Conservation (phyloP, 768 basidiomycete species). For the Mycena maculata region DNA sequence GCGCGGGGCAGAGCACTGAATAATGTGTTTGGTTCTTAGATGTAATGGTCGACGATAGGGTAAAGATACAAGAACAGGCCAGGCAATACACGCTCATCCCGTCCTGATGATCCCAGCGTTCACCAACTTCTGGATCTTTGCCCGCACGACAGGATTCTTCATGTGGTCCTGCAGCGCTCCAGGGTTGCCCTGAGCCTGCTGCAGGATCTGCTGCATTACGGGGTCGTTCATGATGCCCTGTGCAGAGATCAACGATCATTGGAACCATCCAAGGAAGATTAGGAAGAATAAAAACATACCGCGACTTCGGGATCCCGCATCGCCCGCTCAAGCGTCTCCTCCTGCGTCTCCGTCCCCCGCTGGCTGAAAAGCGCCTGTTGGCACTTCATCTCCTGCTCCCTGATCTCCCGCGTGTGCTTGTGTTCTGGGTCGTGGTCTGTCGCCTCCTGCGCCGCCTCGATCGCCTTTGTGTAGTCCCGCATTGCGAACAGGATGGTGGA, state of each 20-base stretch:
- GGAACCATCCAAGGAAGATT: slow-evolving; percentile 13
- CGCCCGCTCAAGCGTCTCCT: slow-evolving; percentile 91
- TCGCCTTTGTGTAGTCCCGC: slow-evolving; percentile 91
- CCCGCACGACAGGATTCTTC: slow-evolving; percentile 86
- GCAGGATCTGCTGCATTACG: slow-evolving; percentile 93
- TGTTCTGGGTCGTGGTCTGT: slow-evolving; percentile 80
- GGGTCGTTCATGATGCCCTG: slow-evolving; percentile 91
- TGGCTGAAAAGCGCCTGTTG: slow-evolving; percentile 83
- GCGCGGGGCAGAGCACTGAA: background rate
- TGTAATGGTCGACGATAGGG: slow-evolving; percentile 12
- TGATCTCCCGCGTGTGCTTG: slow-evolving; percentile 88
- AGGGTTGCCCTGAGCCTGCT: slow-evolving; percentile 93
- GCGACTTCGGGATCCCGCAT: slow-evolving; percentile 98
- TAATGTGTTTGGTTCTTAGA: background rate
- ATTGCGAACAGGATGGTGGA: slow-evolving; percentile 85
- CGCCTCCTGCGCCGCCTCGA: slow-evolving; percentile 86
- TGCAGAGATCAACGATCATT: slow-evolving; percentile 19
- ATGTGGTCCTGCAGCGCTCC: slow-evolving; percentile 93
- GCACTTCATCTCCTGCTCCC: slow-evolving; percentile 81
- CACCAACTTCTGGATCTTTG: slow-evolving; percentile 90
- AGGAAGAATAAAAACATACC: slow-evolving; percentile 57
- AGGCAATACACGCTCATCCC: slow-evolving; percentile 55
- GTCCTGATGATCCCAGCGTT: slow-evolving; percentile 95
- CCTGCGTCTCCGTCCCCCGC: slow-evolving; percentile 87
- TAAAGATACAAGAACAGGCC: slow-evolving; percentile 15